These are phyloP conservation scores for Coriaria nepalensis DNA, from an alignment of 306 rosid genomes.

Conservation along the genomic window DNA sequence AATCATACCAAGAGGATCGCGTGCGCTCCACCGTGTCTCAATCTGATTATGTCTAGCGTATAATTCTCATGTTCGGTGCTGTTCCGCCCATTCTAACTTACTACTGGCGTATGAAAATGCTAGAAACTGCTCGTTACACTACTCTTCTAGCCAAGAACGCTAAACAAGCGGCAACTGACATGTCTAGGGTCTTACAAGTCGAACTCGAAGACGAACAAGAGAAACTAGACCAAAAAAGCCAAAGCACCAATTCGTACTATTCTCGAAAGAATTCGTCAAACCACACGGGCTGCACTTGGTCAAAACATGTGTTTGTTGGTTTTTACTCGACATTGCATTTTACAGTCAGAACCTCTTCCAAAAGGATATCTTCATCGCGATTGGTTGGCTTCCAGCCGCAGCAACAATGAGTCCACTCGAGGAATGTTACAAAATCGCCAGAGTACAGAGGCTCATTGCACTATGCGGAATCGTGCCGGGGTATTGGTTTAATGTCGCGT, in stretches of 20 bases:
- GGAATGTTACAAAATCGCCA: constrained; percentile 11
- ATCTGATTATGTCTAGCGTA: constrained; percentile 17
- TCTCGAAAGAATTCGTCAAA: constrained; percentile 6
- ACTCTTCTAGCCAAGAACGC: constrained; percentile 13
- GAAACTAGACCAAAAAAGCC: not conserved
- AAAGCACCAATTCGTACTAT: constrained; percentile 1
- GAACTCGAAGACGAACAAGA: constrained; percentile 6
- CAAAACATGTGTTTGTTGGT: constrained; percentile 7
- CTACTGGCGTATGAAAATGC: constrained; percentile 22
- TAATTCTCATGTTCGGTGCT: constrained; percentile 14
- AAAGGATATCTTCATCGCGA: constrained; percentile 4
- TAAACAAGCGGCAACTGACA: constrained; percentile 14
- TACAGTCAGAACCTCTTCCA: constrained; percentile 16
- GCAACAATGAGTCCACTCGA: constrained; percentile 7
- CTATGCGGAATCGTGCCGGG: constrained; percentile 13
- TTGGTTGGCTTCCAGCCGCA: constrained; percentile 10
- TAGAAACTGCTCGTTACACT: constrained; percentile 18
- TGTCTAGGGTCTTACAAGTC: constrained; percentile 13
- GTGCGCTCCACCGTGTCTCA: not conserved
- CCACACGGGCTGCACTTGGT: constrained; percentile 11
- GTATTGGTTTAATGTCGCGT: constrained; percentile 14
- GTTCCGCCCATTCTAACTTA: constrained; percentile 6
- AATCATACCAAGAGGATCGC: not conserved
- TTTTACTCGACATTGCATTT: constrained; percentile 9
- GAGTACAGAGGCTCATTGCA: constrained; percentile 8